Base-by-base conservation (phyloP, 73 alveolate species). In the Blepharisma stoltei region DNA sequence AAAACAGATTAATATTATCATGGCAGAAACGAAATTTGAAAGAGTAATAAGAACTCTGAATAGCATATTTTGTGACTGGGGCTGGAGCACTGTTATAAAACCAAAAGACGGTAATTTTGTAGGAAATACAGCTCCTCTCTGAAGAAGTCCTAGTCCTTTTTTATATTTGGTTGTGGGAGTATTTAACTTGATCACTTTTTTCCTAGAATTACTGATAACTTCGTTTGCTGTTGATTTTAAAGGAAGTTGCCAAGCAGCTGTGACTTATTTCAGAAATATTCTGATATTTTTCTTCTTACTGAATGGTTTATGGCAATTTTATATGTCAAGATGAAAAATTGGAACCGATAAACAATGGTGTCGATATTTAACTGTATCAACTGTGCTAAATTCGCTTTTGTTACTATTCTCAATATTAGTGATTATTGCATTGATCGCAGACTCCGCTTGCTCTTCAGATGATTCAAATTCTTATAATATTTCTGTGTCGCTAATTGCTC, bases 271-370 rank as follows among this genome's bases (percentile, higher is more conserved):
- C 6, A 60, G 73, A 60, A 60, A 60, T 25, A 14, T 60, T 8
- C 46, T 60, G 45, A 60, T 60, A 1, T 60, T 60, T 60, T 1
- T 60, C 6, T 60, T 60, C 46, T 25, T 60, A 3, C 14, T 60
- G 18, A 60, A 60, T 60, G 73, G 73, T 8, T n/a, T 14, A 8
- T 60, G 14, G 4, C 48, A 60, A 25, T 60, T 60, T 25, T 60
- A 60, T 25, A 60, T 60, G 73, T 60, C 73, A 20, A n/a, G 73
- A 2, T 18, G 18, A 18, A 11, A 60, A 9, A 60, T 25, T 8
- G 73, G 73, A 9, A 60, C 73, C 2, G 73, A 60, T 60, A 60
- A 60, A 60, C 73, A 60, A 5, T 60, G 73, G 73, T 60, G 73
- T 25, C 14, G 73, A 25, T 60, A 60, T 60, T 14, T 60, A 14